A percentile compares a stretch with the other conserved stretches of the same genome.
Evolutionary conservation across 2,329 filamentous ascomycete species (phyloP).

Genomic region (Aspergillus luchuensis): DNA sequence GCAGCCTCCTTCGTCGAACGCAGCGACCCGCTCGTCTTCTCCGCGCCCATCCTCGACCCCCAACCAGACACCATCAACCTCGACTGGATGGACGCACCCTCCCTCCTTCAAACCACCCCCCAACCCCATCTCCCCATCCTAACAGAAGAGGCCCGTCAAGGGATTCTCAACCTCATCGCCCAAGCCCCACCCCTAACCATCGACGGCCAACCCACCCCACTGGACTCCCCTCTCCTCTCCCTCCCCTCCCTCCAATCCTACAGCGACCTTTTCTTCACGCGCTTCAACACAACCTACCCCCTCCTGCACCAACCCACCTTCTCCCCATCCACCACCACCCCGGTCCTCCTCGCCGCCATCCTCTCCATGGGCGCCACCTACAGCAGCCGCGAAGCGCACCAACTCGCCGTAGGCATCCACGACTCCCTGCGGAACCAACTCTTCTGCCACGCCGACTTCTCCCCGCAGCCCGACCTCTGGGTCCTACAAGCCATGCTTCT

Average conservation of each 20-base stretch:
- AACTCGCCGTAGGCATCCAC: slow-evolving; percentile 63
- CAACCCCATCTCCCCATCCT: slow-evolving; percentile 25
- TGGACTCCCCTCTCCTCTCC: slow-evolving; percentile 56
- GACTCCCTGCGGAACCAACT: slow-evolving; percentile 62
- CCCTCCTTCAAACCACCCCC: slow-evolving; percentile 13
- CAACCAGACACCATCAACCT: slow-evolving; percentile 12
- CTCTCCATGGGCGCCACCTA: slow-evolving; percentile 65
- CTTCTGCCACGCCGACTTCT: slow-evolving; percentile 61
- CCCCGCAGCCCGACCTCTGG: slow-evolving; percentile 62
- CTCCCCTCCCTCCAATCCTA: slow-evolving; percentile 57
- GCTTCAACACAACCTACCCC: slow-evolving; percentile 63
- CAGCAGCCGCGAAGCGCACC: slow-evolving; percentile 59
- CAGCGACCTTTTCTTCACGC: slow-evolving; percentile 61
- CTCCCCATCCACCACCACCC: slow-evolving; percentile 52
- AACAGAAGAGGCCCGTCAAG: slow-evolving; percentile 37
- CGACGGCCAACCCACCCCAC: slow-evolving; percentile 50
- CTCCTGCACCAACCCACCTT: slow-evolving; percentile 62
- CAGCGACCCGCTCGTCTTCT: not conserved
- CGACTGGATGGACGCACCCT: slow-evolving; percentile 33
- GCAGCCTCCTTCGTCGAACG: slow-evolving; percentile 29
- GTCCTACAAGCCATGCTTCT: slow-evolving; percentile 63
- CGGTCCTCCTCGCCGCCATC: slow-evolving; percentile 57
- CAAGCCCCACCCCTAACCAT: slow-evolving; percentile 52
- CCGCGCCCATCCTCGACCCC: not conserved
- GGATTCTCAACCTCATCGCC: slow-evolving; percentile 56